Evolutionary conservation across 352 stramenopile genomes (phyloP).

Genomic region (Aphanomyces cochlioides): DNA sequence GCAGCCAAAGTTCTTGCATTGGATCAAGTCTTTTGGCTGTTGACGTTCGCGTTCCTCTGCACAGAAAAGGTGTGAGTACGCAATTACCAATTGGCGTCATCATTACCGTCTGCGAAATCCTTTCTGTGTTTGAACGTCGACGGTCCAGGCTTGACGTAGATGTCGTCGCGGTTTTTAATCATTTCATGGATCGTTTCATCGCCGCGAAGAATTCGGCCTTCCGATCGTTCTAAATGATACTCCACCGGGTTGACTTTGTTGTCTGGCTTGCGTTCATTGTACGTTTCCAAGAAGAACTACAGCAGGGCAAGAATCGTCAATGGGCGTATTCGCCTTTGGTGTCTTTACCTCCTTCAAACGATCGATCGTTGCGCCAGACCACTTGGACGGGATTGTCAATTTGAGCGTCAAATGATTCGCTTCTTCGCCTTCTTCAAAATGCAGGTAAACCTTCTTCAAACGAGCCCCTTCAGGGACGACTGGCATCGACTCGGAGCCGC

Average conservation of each 20-base stretch:
- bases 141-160: constrained; percentile 70
- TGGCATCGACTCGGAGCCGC: constrained; percentile 25
- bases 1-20: constrained; percentile 87
- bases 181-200: constrained; percentile 75
- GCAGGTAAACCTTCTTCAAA: constrained; percentile 87
- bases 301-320: background rate
- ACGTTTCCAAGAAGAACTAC: constrained; percentile 88
- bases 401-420: constrained; percentile 75
- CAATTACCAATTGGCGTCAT: background rate
- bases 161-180: constrained; percentile 82
- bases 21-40: constrained; percentile 45
- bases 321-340: background rate
- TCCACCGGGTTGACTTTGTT: constrained; percentile 47
- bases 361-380: constrained; percentile 71
- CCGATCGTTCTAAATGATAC: constrained; percentile 74
- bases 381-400: constrained; percentile 86
- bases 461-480: constrained; percentile 59
- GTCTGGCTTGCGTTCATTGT: constrained; percentile 85
- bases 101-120: constrained; percentile 15
- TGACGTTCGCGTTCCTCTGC: constrained; percentile 28
- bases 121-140: constrained; percentile 56
- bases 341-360: constrained; percentile 71
- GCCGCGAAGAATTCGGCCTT: constrained; percentile 46
- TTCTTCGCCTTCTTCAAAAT: constrained; percentile 69
- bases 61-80: background rate